phyloP scores from a whole-genome alignment of 2,329 filamentous ascomycete genomes.

The Cercospora sp. region DNA sequence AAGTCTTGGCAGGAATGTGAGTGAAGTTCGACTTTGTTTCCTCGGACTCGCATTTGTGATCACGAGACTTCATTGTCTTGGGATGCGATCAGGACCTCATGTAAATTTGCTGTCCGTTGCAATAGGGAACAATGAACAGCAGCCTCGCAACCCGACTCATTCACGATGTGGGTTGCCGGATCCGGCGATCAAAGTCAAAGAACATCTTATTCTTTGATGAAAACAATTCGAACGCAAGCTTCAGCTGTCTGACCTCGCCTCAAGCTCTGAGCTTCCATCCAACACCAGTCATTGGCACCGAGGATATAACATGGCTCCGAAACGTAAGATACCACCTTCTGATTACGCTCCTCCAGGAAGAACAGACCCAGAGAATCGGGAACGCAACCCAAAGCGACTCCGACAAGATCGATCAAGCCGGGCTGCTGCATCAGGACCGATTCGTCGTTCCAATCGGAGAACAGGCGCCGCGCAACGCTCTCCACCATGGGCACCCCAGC shows the following conservation, averaged over 20 bases:
- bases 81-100: not conserved
- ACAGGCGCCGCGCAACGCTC: not conserved
- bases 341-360: not conserved
- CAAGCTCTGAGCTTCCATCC: not conserved
- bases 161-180: not conserved
- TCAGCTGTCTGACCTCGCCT: not conserved
- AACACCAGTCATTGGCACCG: not conserved
- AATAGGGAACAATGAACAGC: not conserved
- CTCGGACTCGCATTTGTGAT: not conserved
- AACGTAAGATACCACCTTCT: not conserved
- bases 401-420: not conserved
- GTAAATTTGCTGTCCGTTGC: not conserved
- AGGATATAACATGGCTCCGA: not conserved
- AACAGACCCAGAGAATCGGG: not conserved
- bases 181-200: conserved; percentile 1
- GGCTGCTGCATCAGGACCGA: not conserved
- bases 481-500: not conserved
- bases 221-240: not conserved
- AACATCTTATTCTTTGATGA: not conserved
- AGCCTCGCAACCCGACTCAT: not conserved
- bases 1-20: conserved; percentile 6
- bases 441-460: not conserved
- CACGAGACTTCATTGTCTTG: not conserved
- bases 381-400: not conserved
- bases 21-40: not conserved